Percentiles rank a stretch among this genome's conserved stretches.
Conservation (phyloP, 2,329 filamentous ascomycete species). For the Aspergillus persii region DNA sequence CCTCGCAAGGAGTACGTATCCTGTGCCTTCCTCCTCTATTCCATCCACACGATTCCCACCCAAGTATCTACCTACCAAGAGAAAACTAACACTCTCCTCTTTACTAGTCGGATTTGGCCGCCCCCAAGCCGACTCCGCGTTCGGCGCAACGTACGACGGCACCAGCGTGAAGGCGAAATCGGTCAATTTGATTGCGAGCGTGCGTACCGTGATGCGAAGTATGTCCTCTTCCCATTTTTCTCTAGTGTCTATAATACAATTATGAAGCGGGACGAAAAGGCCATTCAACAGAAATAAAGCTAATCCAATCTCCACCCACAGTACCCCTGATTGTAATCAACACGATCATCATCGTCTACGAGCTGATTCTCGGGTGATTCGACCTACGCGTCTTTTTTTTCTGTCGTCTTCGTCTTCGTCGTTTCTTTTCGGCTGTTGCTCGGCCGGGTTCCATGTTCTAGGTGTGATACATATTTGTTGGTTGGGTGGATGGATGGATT, state of each 20-base stretch:
- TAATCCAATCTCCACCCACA: not conserved
- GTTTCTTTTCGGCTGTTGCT: too few species aligned
- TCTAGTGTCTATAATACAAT: too few species aligned
- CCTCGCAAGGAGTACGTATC: slow-evolving; percentile 67
- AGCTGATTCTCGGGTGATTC: slow-evolving; percentile 68
- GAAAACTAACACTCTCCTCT: not conserved
- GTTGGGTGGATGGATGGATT: too few species aligned
- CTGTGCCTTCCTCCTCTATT: not conserved
- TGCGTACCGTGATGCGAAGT: slow-evolving; percentile 93
- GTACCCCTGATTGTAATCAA: slow-evolving; percentile 85
- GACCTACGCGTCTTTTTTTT: too few species aligned
- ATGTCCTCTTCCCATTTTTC: slow-evolving; percentile 39
- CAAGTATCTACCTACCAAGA: not conserved
- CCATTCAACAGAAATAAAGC: not conserved
- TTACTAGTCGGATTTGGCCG: slow-evolving; percentile 73
- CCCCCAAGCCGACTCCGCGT: slow-evolving; percentile 65
- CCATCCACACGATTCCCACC: not conserved
- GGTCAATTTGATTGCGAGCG: slow-evolving; percentile 84
- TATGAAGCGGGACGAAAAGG: too few species aligned
- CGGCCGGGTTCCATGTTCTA: too few species aligned
- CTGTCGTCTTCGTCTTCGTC: too few species aligned
- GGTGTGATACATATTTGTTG: too few species aligned
- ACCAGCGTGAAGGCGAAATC: slow-evolving; percentile 81
- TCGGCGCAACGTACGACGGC: slow-evolving; percentile 69
- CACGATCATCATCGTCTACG: slow-evolving; percentile 77